These are phyloP conservation scores for Cyclotella choctawhatcheeana DNA, from an alignment of 108 stramenopile species.

Conservation along the genomic window DNA sequence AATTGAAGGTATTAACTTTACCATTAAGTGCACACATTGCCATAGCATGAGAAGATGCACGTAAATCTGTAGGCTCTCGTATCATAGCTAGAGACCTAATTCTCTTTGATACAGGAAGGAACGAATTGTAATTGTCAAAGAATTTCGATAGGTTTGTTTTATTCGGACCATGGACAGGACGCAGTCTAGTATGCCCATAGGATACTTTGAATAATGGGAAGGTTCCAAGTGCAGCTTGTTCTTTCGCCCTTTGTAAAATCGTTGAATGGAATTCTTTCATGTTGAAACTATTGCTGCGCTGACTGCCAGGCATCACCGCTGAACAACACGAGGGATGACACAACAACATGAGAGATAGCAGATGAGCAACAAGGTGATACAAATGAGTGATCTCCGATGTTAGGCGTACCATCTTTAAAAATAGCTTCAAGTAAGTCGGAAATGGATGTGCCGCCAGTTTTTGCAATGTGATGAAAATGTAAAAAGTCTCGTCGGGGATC, in stretches of 20 bases:
- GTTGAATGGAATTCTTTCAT: background rate
- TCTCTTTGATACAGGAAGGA: background rate
- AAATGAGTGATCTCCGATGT: no score
- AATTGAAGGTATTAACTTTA: conserved; percentile 22
- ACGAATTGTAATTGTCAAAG: conserved; percentile 8
- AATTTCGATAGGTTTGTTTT: conserved; percentile 5
- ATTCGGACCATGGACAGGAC: conserved; percentile 28
- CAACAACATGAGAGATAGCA: no score
- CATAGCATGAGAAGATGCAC: conserved; percentile 36
- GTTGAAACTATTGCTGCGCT: background rate
- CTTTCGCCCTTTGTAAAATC: background rate
- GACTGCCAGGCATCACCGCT: conserved; percentile 22
- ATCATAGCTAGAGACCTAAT: conserved; percentile 32
- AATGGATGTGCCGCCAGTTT: conserved; percentile 34
- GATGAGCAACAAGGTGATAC: no score
- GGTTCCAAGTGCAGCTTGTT: background rate
- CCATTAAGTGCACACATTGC: conserved; percentile 40
- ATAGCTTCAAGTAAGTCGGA: conserved; percentile 21
- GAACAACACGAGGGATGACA: no score
- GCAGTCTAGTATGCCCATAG: conserved; percentile 29
- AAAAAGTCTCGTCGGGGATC: conserved; percentile 22
- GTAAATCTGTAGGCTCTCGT: conserved; percentile 21
- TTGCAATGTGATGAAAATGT: conserved; percentile 41
- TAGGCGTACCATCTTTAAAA: no score
- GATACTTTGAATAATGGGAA: conserved; percentile 14